A percentile compares a stretch with the other conserved stretches of the same genome.
Conservation (phyloP, 2,329 filamentous ascomycete species). For the Beauveria asiatica region DNA sequence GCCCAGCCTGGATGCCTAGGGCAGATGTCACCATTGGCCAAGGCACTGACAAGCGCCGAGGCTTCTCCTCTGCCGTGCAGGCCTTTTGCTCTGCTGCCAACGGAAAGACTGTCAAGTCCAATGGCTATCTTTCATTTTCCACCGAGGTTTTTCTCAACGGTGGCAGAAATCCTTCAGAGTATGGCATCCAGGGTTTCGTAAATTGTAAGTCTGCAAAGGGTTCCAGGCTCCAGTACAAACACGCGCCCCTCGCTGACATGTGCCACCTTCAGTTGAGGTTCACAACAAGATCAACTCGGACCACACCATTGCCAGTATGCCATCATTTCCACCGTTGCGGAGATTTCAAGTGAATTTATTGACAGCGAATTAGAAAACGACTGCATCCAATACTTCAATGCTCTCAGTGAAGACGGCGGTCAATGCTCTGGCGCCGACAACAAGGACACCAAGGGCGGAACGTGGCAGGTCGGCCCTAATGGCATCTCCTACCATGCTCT, state of each 20-base stretch:
- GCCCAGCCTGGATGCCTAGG: conserved; percentile 14
- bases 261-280: conserved; percentile 12
- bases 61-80: conserved; percentile 13
- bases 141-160: conserved; percentile 15
- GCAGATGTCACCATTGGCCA: conserved; percentile 14
- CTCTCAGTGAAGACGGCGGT: conserved; percentile 13
- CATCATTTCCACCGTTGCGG: background rate
- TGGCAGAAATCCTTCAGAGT: conserved; percentile 12
- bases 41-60: conserved; percentile 13
- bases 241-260: background rate
- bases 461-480: conserved; percentile 15
- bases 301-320: conserved; percentile 13
- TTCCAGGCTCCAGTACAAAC: background rate
- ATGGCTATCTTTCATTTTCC: conserved; percentile 13
- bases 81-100: conserved; percentile 14
- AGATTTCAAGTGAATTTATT: background rate
- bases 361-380: background rate
- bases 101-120: conserved; percentile 12
- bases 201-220: conserved; percentile 11
- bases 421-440: conserved; percentile 15
- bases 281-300: conserved; percentile 15
- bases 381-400: conserved; percentile 9
- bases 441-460: conserved; percentile 15
- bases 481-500: conserved; percentile 15
- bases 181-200: conserved; percentile 15